These are phyloP conservation scores for Botrytis deweyae DNA, from an alignment of 2,329 filamentous ascomycete species.

Conservation along the genomic window DNA sequence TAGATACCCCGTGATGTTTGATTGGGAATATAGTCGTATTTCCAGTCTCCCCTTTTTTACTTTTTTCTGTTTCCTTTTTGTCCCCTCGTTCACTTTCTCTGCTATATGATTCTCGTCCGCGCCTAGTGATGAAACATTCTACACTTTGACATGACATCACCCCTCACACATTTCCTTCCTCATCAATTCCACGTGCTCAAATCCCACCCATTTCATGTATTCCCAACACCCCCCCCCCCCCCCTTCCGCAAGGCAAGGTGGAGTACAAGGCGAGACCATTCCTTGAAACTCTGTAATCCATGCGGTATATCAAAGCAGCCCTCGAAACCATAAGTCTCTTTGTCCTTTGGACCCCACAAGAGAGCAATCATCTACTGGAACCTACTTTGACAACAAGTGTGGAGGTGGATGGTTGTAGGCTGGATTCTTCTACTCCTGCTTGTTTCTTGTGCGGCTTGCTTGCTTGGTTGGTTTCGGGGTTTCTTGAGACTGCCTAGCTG, in stretches of 20 bases:
- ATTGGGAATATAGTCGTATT: conserved; percentile 13
- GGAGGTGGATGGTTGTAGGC: background rate
- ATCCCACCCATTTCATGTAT: too few species aligned
- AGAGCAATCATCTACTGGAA: conserved; percentile 1
- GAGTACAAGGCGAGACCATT: conserved; percentile 73
- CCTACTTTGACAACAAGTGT: background rate
- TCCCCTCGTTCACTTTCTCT: background rate
- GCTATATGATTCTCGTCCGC: background rate
- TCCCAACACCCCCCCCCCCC: background rate
- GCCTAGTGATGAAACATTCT: background rate
- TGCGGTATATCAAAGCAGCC: conserved; percentile 57
- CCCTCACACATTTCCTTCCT: background rate
- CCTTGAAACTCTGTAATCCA: conserved; percentile 75
- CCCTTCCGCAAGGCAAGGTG: conserved; percentile 68
- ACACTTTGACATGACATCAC: too few species aligned
- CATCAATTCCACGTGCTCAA: background rate
- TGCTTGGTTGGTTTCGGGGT: too few species aligned
- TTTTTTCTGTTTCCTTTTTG: background rate
- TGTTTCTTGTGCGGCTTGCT: background rate
- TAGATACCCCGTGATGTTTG: conserved; percentile 11
- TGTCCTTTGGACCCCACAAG: background rate
- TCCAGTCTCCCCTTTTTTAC: background rate
- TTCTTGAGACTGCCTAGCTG: background rate
- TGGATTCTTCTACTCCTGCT: background rate
- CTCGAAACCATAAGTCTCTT: conserved; percentile 1